These are phyloP conservation scores for Saccharomycopsis hybrid DNA, from an alignment of 1,139 yeast genomes.

Conservation along the genomic window DNA sequence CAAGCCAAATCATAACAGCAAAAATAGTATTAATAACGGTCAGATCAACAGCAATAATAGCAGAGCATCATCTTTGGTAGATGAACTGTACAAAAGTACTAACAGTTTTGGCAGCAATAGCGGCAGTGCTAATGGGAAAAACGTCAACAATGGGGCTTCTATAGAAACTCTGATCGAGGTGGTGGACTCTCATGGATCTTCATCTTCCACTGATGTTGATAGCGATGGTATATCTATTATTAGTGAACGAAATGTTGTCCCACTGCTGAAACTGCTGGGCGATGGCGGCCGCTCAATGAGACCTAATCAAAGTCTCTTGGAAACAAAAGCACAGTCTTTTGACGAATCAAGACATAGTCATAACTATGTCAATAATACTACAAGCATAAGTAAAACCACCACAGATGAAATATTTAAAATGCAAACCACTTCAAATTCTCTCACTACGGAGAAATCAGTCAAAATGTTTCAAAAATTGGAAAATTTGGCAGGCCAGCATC, in stretches of 20 bases:
- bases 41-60: too few species aligned
- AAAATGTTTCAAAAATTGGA: slow-evolving; percentile 5
- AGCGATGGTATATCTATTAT: not conserved
- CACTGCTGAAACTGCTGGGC: too few species aligned
- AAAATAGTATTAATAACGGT: not conserved
- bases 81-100: not conserved
- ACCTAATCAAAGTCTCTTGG: not conserved
- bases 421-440: slow-evolving; percentile 3
- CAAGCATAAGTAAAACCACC: not conserved
- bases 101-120: not conserved
- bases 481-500: not conserved
- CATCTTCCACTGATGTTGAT: too few species aligned
- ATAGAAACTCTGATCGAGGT: too few species aligned
- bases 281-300: not conserved
- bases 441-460: slow-evolving; percentile 7
- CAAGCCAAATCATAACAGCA: not conserved
- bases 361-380: not conserved
- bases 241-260: not conserved
- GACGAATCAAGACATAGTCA: not conserved
- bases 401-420: too few species aligned
- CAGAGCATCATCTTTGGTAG: not conserved
- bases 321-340: not conserved
- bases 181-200: too few species aligned
- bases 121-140: slow-evolving; percentile 4
- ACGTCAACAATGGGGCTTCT: not conserved